Percentiles rank a stretch among this genome's conserved stretches.
Conservation (phyloP, 202 grass and related monocot species). For the Musa balbisiana region DNA sequence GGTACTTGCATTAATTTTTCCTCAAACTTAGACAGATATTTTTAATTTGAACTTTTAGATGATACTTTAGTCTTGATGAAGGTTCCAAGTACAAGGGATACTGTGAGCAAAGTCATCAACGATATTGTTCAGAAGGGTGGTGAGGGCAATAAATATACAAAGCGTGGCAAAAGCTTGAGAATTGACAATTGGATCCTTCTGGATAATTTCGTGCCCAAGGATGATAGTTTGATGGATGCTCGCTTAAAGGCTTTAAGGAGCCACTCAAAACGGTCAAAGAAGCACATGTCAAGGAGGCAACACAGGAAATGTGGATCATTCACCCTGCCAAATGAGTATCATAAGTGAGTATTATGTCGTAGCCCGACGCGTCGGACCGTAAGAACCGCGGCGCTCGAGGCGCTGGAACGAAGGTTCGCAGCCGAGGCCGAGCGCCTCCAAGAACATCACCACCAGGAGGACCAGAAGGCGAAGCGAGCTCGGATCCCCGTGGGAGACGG, state of each 20-base stretch:
- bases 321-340: conserved; percentile 45
- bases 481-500: conserved; percentile 15
- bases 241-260: conserved; percentile 51
- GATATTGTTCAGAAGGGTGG: conserved; percentile 81
- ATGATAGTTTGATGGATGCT: conserved; percentile 45
- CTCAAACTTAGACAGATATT: neutral
- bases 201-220: conserved; percentile 63
- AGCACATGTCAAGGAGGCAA: conserved; percentile 79
- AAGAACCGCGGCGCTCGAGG: no score
- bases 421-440: conserved; percentile 39
- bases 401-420: conserved; percentile 48
- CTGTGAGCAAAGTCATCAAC: conserved; percentile 43
- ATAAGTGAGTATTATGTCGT: conserved; percentile 51
- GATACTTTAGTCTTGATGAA: conserved; percentile 33
- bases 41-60: neutral
- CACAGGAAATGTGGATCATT: conserved; percentile 77
- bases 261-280: conserved; percentile 62
- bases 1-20: neutral
- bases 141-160: conserved; percentile 38
- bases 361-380: no score
- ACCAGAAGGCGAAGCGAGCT: conserved; percentile 22
- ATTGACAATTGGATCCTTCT: conserved; percentile 67
- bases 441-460: conserved; percentile 27
- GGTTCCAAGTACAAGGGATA: conserved; percentile 38
- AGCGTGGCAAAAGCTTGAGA: conserved; percentile 60